These are phyloP conservation scores for Suillus brevipes DNA, from an alignment of 768 basidiomycete species.

Conservation along the genomic window DNA sequence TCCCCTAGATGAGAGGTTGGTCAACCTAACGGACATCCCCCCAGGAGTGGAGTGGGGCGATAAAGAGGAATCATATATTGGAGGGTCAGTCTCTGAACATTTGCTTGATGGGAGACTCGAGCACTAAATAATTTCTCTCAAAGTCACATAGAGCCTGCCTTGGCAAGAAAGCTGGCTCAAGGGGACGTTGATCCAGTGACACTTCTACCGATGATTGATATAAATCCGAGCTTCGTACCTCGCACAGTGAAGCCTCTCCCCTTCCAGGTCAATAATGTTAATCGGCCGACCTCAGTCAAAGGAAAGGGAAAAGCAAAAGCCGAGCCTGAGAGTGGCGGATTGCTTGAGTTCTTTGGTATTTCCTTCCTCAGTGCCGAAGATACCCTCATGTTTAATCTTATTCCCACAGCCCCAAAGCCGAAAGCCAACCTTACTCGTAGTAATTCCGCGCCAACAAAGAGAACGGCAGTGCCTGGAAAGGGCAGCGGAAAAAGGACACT, in stretches of 20 bases:
- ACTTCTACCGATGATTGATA: conserved; percentile 71
- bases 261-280: conserved; percentile 29
- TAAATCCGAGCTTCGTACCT: conserved; percentile 66
- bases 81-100: conserved; percentile 46
- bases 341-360: conserved; percentile 66
- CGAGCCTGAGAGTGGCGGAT: conserved; percentile 32
- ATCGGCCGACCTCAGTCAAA: conserved; percentile 34
- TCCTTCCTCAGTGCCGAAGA: conserved; percentile 38
- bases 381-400: conserved; percentile 32
- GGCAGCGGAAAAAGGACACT: conserved; percentile 78
- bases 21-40: conserved; percentile 65
- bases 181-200: conserved; percentile 76
- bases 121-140: conserved; percentile 11
- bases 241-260: conserved; percentile 47
- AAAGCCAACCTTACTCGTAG: conserved; percentile 26
- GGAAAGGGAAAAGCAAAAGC: conserved; percentile 48
- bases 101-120: not conserved
- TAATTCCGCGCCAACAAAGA: conserved; percentile 30
- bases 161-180: conserved; percentile 66
- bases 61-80: conserved; percentile 70
- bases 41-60: conserved; percentile 53
- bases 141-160: conserved; percentile 61
- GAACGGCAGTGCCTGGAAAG: conserved; percentile 42
- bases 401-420: conserved; percentile 26
- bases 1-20: conserved; percentile 61